Evolutionary conservation across 495 filamentous ascomycete species (phyloP), one percentile per base, ranked within the genome.

Genomic region (Neurospora sp.): DNA sequence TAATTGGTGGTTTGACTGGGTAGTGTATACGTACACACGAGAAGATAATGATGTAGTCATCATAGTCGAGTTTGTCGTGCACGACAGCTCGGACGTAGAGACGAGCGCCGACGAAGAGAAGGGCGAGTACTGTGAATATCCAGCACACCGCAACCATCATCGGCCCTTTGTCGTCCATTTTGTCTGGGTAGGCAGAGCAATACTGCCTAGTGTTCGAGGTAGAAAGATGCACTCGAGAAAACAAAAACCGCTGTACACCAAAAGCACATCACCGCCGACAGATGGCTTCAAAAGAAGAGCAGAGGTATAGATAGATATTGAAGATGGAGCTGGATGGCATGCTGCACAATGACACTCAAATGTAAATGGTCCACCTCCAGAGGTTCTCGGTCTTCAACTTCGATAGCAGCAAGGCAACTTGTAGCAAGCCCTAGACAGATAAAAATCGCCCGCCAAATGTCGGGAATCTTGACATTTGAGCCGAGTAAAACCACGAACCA

Each of bases 1-100:
- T 23, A 23, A 23, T 54, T 20, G n/a, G n/a, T 12, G 10, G 46
- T 23, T 23, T 6, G 20, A 5, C 23, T 27, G 23, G 12, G 23
- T 62, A 6, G 23, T 31, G 23, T 66, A 18, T 66, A 18, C 54
- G 3, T 16, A 66, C 54, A 66, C 54, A 66, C 31, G 70, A 76
- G n/a, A 59, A 23, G 14, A 76, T 66, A 48, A 74, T 62, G 37
- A 76, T 42, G 31, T 39, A 69, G 38, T 76, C 75, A 38, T 78
- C 77, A 46, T 70, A 10, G 16, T 27, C 73, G 5, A 79, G 69
- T 46, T 69, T 74, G 12, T 62, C 38, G 4, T 73, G 5, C 8
- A 75, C 74, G 12, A 79, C 48, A 3, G 74, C 5, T 41, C 76
- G 70, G 40, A 75, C 75, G 70, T 76, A 78, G 44, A 78, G 69